Evolutionary conservation across 129 eudicot species (phyloP).

Genomic region (Solidago caesia): DNA sequence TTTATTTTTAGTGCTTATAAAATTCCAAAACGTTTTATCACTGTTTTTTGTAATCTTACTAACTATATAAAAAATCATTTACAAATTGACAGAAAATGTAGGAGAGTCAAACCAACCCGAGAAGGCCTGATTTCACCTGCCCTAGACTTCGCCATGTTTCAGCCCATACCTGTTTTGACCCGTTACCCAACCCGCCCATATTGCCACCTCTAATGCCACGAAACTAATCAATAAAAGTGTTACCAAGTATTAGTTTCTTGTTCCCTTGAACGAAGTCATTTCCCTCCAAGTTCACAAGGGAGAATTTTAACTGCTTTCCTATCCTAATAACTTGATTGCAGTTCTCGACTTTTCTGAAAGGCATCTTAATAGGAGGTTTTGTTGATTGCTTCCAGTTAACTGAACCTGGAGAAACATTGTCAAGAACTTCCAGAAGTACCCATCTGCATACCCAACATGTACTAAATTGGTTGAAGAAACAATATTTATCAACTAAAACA

Average conservation of each 20-base stretch:
- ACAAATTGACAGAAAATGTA: too few relatives aligned
- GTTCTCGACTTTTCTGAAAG: slow-evolving; percentile 96
- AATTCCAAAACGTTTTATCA: too few relatives aligned
- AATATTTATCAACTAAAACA: too few relatives aligned
- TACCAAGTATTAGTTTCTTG: slow-evolving; percentile 95
- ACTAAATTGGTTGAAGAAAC: neutral
- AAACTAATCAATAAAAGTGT: slow-evolving; percentile 17
- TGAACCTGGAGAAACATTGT: slow-evolving; percentile 83
- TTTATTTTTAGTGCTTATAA: too few relatives aligned
- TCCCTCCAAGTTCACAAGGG: slow-evolving; percentile 86
- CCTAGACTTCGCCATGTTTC: too few relatives aligned
- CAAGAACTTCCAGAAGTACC: slow-evolving; percentile 87
- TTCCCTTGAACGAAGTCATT: slow-evolving; percentile 96
- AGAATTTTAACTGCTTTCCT: slow-evolving; percentile 80
- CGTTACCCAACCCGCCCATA: too few relatives aligned
- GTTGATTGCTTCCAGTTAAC: slow-evolving; percentile 94
- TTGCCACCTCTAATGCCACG: slow-evolving; percentile 1
- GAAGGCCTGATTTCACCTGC: neutral
- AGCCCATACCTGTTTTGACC: too few relatives aligned
- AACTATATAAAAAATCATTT: too few relatives aligned
- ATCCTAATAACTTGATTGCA: slow-evolving; percentile 89
- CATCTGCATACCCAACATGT: slow-evolving; percentile 52
- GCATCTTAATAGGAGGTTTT: slow-evolving; percentile 97
- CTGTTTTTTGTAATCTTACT: too few relatives aligned
- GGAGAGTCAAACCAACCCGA: neutral